Conservation (phyloP, 2,329 filamentous ascomycete genomes). For the Ophiostoma australiae region DNA sequence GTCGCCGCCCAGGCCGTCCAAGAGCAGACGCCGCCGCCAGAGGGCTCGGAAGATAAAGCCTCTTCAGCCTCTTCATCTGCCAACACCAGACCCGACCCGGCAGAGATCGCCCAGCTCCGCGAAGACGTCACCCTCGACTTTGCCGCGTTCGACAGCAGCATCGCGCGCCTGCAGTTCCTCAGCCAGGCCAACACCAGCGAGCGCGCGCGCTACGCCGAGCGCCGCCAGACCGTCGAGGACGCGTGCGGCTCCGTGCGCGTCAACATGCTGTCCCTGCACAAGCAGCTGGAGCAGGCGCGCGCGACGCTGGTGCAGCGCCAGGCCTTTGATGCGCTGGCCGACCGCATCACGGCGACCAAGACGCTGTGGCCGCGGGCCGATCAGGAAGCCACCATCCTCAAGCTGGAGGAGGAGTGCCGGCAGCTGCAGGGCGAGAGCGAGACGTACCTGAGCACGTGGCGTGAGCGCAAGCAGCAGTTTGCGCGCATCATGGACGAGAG, state of each 20-base stretch:
- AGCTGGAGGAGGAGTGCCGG: slow-evolving; percentile 81
- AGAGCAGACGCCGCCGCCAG: slow-evolving; percentile 63
- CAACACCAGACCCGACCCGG: slow-evolving; percentile 25
- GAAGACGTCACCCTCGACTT: slow-evolving; percentile 87
- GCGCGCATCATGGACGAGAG: slow-evolving; percentile 85
- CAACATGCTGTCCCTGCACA: slow-evolving; percentile 63
- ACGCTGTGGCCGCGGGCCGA: slow-evolving; percentile 79
- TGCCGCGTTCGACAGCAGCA: slow-evolving; percentile 77
- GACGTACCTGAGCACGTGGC: slow-evolving; percentile 77
- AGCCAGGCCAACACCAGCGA: slow-evolving; percentile 77
- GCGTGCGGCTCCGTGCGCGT: slow-evolving; percentile 74
- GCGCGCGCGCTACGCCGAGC: slow-evolving; percentile 73
- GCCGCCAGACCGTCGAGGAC: slow-evolving; percentile 71
- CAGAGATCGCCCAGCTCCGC: slow-evolving; percentile 61
- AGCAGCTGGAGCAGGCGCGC: slow-evolving; percentile 72
- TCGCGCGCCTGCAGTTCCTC: slow-evolving; percentile 83
- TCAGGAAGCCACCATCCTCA: slow-evolving; percentile 69
- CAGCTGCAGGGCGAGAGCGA: slow-evolving; percentile 80
- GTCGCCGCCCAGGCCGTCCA: slow-evolving; percentile 52
- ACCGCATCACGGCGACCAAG: slow-evolving; percentile 77
- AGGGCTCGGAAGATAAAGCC: slow-evolving; percentile 33
- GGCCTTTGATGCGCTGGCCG: slow-evolving; percentile 80
- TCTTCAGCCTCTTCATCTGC: too few species aligned
- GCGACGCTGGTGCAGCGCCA: slow-evolving; percentile 72
- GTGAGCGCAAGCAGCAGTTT: slow-evolving; percentile 79